Base-by-base conservation (phyloP, 305 asterid species). In the Plantago coronopus region DNA sequence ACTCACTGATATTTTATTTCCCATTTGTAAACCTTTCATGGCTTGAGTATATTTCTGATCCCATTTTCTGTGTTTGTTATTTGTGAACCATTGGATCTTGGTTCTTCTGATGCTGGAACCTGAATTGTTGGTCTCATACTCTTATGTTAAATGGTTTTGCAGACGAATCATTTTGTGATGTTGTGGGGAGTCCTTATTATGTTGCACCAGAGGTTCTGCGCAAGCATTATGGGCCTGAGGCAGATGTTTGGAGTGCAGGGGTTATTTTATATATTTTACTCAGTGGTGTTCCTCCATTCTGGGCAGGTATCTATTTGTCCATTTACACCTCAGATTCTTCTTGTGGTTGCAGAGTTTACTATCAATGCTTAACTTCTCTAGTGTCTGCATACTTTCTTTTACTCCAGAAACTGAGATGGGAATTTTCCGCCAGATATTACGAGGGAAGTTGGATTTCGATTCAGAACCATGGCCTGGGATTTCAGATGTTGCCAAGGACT, bases 161-260 rank as follows among this genome's bases (percentile, higher is more conserved):
- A 90, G 97, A 86, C 55, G 96, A 90, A 74, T 76, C 79, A 54
- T 87, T 90, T 74, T 49, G 75, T 19, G 97, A 90, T 68, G 96
- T 90, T 25, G 97, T 90, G 59, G 97, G 97, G 53, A 90, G 97
- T 79, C 97, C 97, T 69, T 90, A 87, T 68, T 90, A 90, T 54
- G 97, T 90, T 63, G 97, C 97, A 60, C 97, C 97, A 11, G 97
- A 90, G 76, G 97, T 90, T 69, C 70, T 90, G 57, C 82, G 85
- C 69, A 87, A 85, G 86, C 84, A 79, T 69, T 90, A 90, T 76
- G 96, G 97, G 66, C 96, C 80, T 17, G 97, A 87, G 74, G 77
- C 96, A 40, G 97, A 90, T 60, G 96, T 90, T 12, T 90, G 97
- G 97, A 90, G 97, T 72, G 97, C 96, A 1, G 97, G 97, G 55